These are phyloP conservation scores for Globisporangium paroecandrum DNA, from an alignment of 352 stramenopile genomes.

Conservation along the genomic window DNA sequence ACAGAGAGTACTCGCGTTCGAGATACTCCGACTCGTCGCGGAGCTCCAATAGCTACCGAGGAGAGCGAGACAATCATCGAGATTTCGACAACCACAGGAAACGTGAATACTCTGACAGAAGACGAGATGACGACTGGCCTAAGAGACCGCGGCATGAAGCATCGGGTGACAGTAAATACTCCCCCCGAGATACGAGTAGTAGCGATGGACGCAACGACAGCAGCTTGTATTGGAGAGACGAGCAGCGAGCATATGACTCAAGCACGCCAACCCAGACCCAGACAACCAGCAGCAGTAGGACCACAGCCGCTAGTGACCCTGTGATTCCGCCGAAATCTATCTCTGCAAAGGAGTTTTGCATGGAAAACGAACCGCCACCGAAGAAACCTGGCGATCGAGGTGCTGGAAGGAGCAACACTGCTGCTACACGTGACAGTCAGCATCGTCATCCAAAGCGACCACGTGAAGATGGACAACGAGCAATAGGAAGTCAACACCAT, in stretches of 20 bases:
- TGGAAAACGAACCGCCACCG: slow-evolving; percentile 38
- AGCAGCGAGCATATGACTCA: background rate
- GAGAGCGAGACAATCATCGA: background rate
- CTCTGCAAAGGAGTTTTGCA: slow-evolving; percentile 53
- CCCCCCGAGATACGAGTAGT: slow-evolving; percentile 2
- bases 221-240: background rate
- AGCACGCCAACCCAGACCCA: background rate
- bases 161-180: slow-evolving; percentile 1
- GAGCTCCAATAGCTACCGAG: background rate
- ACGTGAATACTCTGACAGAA: slow-evolving; percentile 5
- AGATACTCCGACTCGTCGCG: slow-evolving; percentile 7
- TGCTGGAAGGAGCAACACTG: background rate
- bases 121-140: background rate
- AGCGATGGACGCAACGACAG: background rate
- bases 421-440: background rate
- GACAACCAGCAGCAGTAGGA: background rate
- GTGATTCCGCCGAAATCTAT: slow-evolving; percentile 31
- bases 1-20: background rate
- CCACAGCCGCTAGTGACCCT: background rate
- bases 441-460: slow-evolving; percentile 15
- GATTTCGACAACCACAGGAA: slow-evolving; percentile 4
- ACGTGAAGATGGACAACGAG: slow-evolving; percentile 9
- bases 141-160: slow-evolving; percentile 13
- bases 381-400: background rate
- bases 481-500: background rate